Conservation (phyloP, 176 grass and related monocot genomes). For the Chrysopogon serrulatus region DNA sequence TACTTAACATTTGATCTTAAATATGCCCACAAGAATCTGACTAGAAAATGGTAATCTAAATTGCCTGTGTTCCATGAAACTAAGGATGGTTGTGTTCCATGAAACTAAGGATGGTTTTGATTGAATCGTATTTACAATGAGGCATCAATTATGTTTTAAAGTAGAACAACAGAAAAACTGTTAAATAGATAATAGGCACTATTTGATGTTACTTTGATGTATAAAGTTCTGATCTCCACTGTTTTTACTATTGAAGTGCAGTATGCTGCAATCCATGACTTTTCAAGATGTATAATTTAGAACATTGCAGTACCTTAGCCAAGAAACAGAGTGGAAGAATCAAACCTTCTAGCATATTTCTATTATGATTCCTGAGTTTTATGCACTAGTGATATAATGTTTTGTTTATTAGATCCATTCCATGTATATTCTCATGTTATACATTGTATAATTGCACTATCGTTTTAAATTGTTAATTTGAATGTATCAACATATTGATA, state of each 20-base stretch:
- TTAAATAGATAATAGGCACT: background rate
- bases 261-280: background rate
- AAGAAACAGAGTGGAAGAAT: background rate
- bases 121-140: background rate
- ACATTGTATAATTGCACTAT: background rate
- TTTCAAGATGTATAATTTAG: background rate
- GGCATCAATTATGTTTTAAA: background rate
- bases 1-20: background rate
- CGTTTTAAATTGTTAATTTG: background rate
- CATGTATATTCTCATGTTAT: background rate
- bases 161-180: background rate
- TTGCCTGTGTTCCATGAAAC: background rate
- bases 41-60: background rate
- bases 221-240: background rate
- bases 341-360: slow-evolving; percentile 8
- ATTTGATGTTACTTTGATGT: background rate
- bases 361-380: background rate
- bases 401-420: background rate
- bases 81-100: too few relatives aligned
- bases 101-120: slow-evolving; percentile 1
- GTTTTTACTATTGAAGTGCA: background rate
- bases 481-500: background rate
- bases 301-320: background rate
- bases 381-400: background rate
- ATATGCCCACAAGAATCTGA: background rate